These are phyloP conservation scores for Penicillium frequentans DNA, from an alignment of 2,329 filamentous ascomycete species.

Conservation along the genomic window DNA sequence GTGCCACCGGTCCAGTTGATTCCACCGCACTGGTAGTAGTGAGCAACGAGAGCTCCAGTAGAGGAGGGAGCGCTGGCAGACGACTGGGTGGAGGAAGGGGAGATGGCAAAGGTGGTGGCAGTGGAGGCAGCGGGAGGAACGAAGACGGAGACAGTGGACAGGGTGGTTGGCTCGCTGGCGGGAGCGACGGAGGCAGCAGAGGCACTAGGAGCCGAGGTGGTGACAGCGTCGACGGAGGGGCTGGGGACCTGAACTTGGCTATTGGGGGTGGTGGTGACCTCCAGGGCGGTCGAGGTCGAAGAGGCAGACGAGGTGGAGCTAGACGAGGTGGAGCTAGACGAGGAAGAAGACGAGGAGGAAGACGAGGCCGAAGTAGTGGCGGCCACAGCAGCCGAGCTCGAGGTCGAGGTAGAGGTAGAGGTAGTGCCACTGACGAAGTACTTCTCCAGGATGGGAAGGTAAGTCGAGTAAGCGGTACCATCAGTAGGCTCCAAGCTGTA, in stretches of 20 bases:
- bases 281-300: conserved; percentile 6
- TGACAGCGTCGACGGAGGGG: background rate
- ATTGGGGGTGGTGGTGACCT: conserved; percentile 12
- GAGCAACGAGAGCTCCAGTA: conserved; percentile 14
- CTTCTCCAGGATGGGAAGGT: conserved; percentile 33
- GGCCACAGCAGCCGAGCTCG: conserved; percentile 1
- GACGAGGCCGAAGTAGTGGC: conserved; percentile 10
- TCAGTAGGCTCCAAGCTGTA: conserved; percentile 33
- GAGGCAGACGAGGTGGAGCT: conserved; percentile 10
- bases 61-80: conserved; percentile 6
- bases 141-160: conserved; percentile 6
- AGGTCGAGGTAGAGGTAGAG: conserved; percentile 1
- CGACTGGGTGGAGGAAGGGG: background rate
- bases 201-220: background rate
- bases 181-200: background rate
- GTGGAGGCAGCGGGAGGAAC: conserved; percentile 5
- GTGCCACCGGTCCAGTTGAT: conserved; percentile 37
- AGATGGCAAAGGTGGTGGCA: conserved; percentile 3
- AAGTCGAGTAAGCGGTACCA: conserved; percentile 31
- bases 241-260: conserved; percentile 14
- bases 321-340: too few relatives aligned
- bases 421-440: conserved; percentile 26
- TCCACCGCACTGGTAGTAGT: conserved; percentile 38
- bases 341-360: background rate
- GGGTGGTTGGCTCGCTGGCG: background rate